Conservation (phyloP, 108 stramenopile species). For the Mediolabrus comicus region DNA sequence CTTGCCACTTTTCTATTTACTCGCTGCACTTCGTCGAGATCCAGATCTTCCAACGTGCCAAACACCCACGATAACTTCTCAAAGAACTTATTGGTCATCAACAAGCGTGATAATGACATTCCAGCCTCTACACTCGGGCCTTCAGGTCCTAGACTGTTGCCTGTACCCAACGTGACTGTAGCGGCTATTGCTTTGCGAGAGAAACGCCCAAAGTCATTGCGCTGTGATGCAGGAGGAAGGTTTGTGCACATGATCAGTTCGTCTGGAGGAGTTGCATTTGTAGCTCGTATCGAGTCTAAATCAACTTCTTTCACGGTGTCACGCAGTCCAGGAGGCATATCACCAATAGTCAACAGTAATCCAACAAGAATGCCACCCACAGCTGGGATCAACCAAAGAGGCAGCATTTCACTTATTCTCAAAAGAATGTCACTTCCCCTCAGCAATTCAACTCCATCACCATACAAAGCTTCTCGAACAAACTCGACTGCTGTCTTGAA, state of each 20-base stretch:
- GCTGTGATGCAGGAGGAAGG: constrained; percentile 33
- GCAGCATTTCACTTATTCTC: constrained; percentile 26
- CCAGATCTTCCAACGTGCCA: constrained; percentile 37
- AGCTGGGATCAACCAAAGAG: constrained; percentile 52
- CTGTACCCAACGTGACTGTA: constrained; percentile 85
- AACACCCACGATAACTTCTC: constrained; percentile 23
- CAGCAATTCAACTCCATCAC: constrained; percentile 22
- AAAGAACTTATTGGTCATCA: constrained; percentile 44
- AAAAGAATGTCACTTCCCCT: constrained; percentile 2
- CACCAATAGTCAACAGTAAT: constrained; percentile 45
- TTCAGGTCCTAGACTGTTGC: constrained; percentile 87
- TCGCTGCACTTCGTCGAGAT: constrained; percentile 30
- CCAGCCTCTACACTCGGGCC: constrained; percentile 80
- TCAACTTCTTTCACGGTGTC: constrained; percentile 74
- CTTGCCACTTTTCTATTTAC: constrained; percentile 35
- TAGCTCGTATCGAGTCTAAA: constrained; percentile 43
- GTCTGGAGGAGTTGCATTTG: constrained; percentile 25
- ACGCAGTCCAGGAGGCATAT: constrained; percentile 66
- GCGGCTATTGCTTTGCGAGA: constrained; percentile 76
- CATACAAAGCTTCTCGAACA: constrained; percentile 54
- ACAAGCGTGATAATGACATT: constrained; percentile 60
- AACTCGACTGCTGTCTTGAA: constrained; percentile 76
- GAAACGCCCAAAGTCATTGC: constrained; percentile 49
- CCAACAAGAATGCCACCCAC: constrained; percentile 67
- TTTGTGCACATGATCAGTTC: constrained; percentile 24